Conservation (phyloP, 192 early-diverging fungal genomes). For the Entomortierella chlamydospora region DNA sequence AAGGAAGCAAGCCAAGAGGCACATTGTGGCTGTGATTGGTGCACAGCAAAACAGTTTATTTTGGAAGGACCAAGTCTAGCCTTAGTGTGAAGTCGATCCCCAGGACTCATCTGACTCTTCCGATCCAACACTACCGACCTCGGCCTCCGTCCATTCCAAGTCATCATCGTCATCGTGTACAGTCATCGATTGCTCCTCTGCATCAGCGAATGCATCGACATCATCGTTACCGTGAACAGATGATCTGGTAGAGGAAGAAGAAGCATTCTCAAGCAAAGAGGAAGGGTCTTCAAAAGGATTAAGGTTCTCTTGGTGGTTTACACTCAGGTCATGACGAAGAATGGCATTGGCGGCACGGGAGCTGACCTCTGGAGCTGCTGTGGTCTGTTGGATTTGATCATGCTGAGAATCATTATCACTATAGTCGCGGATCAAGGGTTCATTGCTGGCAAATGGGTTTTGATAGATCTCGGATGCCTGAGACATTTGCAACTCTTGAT, state of each 20-base stretch:
- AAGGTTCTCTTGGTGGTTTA: conserved; percentile 31
- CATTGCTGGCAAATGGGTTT: conserved; percentile 34
- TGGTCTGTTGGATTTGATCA: neutral
- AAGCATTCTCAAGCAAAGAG: conserved; percentile 5
- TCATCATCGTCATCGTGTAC: conserved; percentile 30
- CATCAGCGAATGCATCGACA: conserved; percentile 19
- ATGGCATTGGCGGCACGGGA: conserved; percentile 37
- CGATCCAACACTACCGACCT: conserved; percentile 42
- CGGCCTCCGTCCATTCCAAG: conserved; percentile 48
- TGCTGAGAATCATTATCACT: neutral
- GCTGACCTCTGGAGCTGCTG: neutral
- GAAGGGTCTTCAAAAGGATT: conserved; percentile 48
- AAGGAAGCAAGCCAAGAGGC: too few relatives aligned
- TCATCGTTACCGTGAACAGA: conserved; percentile 16
- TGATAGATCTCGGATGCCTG: conserved; percentile 15
- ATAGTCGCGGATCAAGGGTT: conserved; percentile 16
- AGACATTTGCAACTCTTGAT: conserved; percentile 5
- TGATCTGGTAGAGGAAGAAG: conserved; percentile 15
- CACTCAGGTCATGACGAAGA: conserved; percentile 38
- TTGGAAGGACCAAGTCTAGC: neutral
- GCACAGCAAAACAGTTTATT: too few relatives aligned
- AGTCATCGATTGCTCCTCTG: conserved; percentile 38
- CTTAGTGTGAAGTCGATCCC: conserved; percentile 14
- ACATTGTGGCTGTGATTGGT: too few relatives aligned
- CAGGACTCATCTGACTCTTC: conserved; percentile 49